phyloP scores from a whole-genome alignment of 2,329 filamentous ascomycete genomes.

The Pseudogymnoascus sp. region DNA sequence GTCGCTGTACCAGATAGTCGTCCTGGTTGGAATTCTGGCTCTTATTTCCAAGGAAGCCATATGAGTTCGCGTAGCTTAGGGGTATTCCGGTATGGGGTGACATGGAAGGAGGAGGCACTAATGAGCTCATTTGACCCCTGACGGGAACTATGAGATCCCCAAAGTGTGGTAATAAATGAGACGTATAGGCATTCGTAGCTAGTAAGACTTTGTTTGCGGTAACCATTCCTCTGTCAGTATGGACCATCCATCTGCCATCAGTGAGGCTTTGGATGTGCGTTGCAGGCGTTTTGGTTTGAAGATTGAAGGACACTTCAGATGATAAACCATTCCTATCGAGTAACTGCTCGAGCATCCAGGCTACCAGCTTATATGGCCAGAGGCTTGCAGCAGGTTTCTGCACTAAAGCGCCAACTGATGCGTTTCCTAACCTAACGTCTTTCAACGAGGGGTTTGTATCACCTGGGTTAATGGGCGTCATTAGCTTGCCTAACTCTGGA shows the following conservation, averaged over 20 bases:
- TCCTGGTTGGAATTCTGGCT: constrained; percentile 44
- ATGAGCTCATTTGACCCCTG: constrained; percentile 63
- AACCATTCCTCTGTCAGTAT: constrained; percentile 64
- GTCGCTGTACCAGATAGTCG: constrained; percentile 68
- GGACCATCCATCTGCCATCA: constrained; percentile 46
- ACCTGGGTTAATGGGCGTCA: constrained; percentile 28
- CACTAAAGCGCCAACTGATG: constrained; percentile 50
- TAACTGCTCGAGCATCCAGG: constrained; percentile 54
- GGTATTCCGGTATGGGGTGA: constrained; percentile 20
- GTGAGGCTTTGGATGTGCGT: constrained; percentile 36
- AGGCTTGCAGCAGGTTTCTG: constrained; percentile 59
- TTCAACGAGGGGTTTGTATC: constrained; percentile 34
- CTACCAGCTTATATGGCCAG: constrained; percentile 81
- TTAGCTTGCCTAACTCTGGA: constrained; percentile 47
- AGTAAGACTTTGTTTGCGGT: constrained; percentile 59
- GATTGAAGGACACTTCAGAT: constrained; percentile 44
- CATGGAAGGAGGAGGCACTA: constrained; percentile 46
- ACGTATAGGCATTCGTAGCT: constrained; percentile 79
- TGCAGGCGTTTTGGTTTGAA: constrained; percentile 68
- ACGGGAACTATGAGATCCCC: constrained; percentile 68
- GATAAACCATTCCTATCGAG: constrained; percentile 12
- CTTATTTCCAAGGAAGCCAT: constrained; percentile 51
- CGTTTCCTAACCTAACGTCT: constrained; percentile 40
- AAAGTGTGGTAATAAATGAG: constrained; percentile 62
- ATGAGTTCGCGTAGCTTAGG: constrained; percentile 29